phyloP scores from a whole-genome alignment of 1,284 basidiomycete genomes.

The Boletus holoroseus region DNA sequence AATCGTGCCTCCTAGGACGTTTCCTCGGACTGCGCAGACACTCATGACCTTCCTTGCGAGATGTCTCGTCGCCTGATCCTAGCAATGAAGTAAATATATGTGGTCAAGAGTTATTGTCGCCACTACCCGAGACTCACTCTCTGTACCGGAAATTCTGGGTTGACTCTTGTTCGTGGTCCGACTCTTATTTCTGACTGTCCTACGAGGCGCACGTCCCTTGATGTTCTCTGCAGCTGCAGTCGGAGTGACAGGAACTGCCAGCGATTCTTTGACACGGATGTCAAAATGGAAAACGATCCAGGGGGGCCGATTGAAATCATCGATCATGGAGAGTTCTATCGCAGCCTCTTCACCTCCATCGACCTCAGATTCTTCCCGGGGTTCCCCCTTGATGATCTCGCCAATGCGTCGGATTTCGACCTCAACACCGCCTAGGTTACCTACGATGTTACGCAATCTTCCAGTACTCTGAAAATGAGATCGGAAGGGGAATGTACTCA shows the following conservation, averaged over 20 bases:
- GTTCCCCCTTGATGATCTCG: slow-evolving; percentile 5
- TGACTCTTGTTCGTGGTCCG: neutral
- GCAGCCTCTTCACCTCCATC: neutral
- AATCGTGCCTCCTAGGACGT: neutral
- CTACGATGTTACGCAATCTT: neutral
- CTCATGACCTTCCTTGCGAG: neutral
- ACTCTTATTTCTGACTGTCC: neutral
- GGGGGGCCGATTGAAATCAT: slow-evolving; percentile 12
- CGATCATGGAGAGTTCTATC: slow-evolving; percentile 12
- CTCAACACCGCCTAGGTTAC: slow-evolving; percentile 10
- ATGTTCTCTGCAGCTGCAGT: neutral
- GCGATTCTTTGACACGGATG: slow-evolving; percentile 2
- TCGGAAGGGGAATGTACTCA: neutral
- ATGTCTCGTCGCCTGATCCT: neutral
- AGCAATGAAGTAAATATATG: neutral
- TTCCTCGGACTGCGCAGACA: neutral
- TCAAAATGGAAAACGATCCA: slow-evolving; percentile 18
- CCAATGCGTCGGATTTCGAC: slow-evolving; percentile 19
- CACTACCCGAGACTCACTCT: neutral
- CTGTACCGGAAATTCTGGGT: neutral
- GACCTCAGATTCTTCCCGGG: neutral
- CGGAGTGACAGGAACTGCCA: neutral
- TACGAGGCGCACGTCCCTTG: neutral
- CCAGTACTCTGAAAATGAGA: neutral
- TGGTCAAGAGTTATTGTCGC: neutral